Conservation (phyloP, 306 rosid species). For the Quercus gilva region DNA sequence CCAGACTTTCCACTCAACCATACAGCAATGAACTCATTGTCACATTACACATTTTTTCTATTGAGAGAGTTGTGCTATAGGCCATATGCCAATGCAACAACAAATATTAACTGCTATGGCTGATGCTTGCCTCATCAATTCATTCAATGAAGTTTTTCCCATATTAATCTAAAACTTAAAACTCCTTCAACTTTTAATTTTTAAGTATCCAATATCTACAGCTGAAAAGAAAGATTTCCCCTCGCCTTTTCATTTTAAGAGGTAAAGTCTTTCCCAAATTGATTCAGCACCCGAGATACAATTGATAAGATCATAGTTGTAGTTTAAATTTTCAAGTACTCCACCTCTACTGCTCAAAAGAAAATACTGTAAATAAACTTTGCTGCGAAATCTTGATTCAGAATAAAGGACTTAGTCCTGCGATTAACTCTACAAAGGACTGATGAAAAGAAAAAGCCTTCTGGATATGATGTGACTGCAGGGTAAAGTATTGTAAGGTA, state of each 20-base stretch:
- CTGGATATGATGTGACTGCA: no score
- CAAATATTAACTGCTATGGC: background rate
- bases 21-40: background rate
- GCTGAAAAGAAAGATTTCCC: background rate
- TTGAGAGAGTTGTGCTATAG: background rate
- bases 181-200: background rate
- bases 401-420: no score
- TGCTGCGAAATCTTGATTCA: no score
- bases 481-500: background rate
- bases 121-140: background rate
- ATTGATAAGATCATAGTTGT: background rate
- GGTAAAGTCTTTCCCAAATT: background rate
- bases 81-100: background rate
- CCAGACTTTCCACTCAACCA: background rate
- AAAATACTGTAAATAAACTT: no score
- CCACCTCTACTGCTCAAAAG: background rate
- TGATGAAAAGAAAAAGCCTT: no score
- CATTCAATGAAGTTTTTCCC: background rate
- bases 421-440: no score
- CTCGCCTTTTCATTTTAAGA: background rate
- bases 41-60: background rate
- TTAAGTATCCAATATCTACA: background rate
- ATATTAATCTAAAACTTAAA: background rate
- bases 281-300: background rate
- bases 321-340: background rate